A percentile compares a stretch with the other conserved stretches of the same genome.
These are phyloP conservation scores for Escovopsis sp. DNA, from an alignment of 2,329 filamentous ascomycete species.

Conservation along the genomic window DNA sequence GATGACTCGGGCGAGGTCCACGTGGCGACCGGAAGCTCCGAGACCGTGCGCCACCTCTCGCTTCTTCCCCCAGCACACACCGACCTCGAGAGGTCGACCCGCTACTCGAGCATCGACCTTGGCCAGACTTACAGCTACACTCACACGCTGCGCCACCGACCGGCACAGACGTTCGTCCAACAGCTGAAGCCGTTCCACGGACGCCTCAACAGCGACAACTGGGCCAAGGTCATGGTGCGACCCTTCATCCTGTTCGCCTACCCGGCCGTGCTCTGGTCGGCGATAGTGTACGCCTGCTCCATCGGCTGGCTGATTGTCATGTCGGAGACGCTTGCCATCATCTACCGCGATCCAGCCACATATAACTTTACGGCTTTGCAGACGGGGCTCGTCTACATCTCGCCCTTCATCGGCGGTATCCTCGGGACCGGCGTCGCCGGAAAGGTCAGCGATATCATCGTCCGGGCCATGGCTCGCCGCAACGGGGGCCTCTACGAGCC, in stretches of 20 bases:
- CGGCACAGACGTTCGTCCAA: conserved; percentile 56
- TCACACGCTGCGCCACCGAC: conserved; percentile 48
- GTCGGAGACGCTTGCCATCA: conserved; percentile 69
- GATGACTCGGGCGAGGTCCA: too few relatives aligned
- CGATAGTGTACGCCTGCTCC: conserved; percentile 71
- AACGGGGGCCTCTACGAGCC: conserved; percentile 95
- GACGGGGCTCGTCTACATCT: conserved; percentile 77
- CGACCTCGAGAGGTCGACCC: too few relatives aligned
- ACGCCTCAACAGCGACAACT: conserved; percentile 61
- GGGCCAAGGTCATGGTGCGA: conserved; percentile 61
- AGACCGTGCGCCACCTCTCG: too few relatives aligned
- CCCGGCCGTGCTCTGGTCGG: conserved; percentile 78
- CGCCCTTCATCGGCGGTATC: conserved; percentile 76
- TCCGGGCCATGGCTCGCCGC: conserved; percentile 63
- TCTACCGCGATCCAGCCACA: conserved; percentile 52
- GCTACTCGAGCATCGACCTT: too few relatives aligned
- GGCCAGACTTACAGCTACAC: conserved; percentile 45
- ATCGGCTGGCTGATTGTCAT: conserved; percentile 93
- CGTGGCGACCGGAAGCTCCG: too few relatives aligned
- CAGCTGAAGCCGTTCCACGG: conserved; percentile 68
- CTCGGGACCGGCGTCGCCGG: conserved; percentile 87
- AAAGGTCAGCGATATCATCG: conserved; percentile 72
- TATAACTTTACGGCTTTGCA: conserved; percentile 76
- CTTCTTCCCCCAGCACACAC: too few relatives aligned
- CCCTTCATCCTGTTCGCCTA: conserved; percentile 82